Evolutionary conservation across 495 filamentous ascomycete genomes (phyloP), one percentile per base, ranked within the genome.

Genomic region (Xylaria nigripes): DNA sequence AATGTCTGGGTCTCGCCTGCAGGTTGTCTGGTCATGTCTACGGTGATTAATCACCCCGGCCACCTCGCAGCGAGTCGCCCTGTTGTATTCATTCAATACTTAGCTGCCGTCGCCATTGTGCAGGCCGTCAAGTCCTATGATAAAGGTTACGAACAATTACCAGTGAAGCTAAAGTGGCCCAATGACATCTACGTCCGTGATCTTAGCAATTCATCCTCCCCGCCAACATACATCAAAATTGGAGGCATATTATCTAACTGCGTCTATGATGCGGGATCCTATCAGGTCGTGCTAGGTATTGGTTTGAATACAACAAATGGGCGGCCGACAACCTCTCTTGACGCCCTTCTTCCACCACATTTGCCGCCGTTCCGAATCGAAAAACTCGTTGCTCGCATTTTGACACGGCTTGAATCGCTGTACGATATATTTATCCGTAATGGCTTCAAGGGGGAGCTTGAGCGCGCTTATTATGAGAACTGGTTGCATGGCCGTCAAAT

Each of bases 1-100:
- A 97, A 98, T 60, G 87, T 95, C 59, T 98, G 94, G 93, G 83
- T 98, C 2, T 90, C 93, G 0, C 94, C 93, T 3, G 78, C 87
- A 1, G 93, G 93, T 0, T 80, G 82, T 18, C 78, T 98, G 8
- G 83, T 96, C 60, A 90, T 93, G 72, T 94, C 88, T 7, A 89
- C 85, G 12, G 81, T 92, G 16, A 78, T 98, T 43, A 85, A 86
- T 30, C 94, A 97, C 70, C 77, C 85, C 7, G 81, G 87, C 29
- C 74, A 82, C 27, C 76, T 90, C 46, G 81, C 81, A 15, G 68
- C 79, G 5, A 78, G 79, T 1, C 87, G 93, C 0, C 92, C 94
- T 1, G 86, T 98, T 3, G 83, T 96, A 6, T 96, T 97, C 72
- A 77, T 97, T 41, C 93, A 98, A 63, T 97, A 98, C 61, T 77